These are phyloP conservation scores for Colletotrichum neosansevieriae DNA, from an alignment of 2,329 filamentous ascomycete genomes.

Conservation along the genomic window DNA sequence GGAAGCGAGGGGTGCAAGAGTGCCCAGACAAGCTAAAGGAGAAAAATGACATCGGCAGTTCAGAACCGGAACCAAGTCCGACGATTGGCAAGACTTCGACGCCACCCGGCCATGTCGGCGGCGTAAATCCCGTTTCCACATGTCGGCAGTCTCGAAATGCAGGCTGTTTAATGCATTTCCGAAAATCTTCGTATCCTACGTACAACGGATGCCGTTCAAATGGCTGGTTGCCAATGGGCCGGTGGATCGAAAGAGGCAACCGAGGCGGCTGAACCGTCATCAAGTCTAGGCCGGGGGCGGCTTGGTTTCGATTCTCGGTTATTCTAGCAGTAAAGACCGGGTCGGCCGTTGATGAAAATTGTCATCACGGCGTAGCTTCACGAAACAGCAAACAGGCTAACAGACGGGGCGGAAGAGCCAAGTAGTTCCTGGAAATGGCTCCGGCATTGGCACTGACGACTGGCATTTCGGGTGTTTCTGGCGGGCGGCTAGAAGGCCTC, in stretches of 20 bases:
- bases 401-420: constrained; percentile 7
- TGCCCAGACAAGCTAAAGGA: constrained; percentile 10
- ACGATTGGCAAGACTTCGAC: not conserved
- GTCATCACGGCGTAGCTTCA: constrained; percentile 16
- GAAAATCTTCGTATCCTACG: not conserved
- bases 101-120: constrained; percentile 16
- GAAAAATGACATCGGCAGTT: constrained; percentile 20
- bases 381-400: not conserved
- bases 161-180: not conserved
- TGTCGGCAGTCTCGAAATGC: not conserved
- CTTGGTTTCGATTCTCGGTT: constrained; percentile 2
- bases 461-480: constrained; percentile 20
- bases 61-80: constrained; percentile 19
- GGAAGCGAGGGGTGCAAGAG: not conserved
- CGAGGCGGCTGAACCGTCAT: constrained; percentile 6
- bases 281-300: constrained; percentile 12
- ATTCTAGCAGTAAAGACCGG: constrained; percentile 15
- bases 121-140: not conserved
- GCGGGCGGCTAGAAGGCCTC: constrained; percentile 24
- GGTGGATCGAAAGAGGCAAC: not conserved
- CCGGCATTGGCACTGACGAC: not conserved
- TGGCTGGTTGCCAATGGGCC: not conserved
- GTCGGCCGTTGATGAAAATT: constrained; percentile 25
- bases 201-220: constrained; percentile 7
- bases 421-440: constrained; percentile 8